Percentiles rank a stretch among this genome's conserved stretches.
Evolutionary conservation across 495 filamentous ascomycete genomes (phyloP).

Genomic region (Alectoria sarmentosa): DNA sequence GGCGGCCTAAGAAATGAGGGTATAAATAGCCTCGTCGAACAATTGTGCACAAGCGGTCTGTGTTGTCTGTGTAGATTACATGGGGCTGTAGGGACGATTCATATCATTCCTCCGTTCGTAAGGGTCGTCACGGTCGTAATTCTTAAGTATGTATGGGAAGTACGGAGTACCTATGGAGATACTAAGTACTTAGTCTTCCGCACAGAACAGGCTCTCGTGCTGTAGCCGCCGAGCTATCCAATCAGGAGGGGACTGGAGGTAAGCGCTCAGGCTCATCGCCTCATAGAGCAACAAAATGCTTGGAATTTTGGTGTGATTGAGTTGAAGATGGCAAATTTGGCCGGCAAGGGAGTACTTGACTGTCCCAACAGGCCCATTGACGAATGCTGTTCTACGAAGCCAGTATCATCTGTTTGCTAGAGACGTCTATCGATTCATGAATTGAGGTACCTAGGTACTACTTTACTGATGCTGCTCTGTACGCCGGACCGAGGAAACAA

Average conservation of each 20-base stretch:
- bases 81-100: neutral
- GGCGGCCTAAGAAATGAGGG: constrained; percentile 6
- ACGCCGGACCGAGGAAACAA: too few species aligned
- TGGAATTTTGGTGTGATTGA: neutral
- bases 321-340: too few species aligned
- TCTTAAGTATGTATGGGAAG: neutral
- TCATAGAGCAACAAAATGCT: neutral
- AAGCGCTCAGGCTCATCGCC: neutral
- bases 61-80: too few species aligned
- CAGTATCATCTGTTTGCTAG: neutral
- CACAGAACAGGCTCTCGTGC: neutral
- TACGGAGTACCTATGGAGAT: neutral
- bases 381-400: too few species aligned
- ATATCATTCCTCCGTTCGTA: neutral
- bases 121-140: neutral
- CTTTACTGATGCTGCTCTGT: too few species aligned
- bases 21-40: constrained; percentile 17
- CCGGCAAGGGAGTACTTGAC: neutral
- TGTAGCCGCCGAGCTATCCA: neutral
- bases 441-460: too few species aligned
- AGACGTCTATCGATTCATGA: neutral
- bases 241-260: neutral
- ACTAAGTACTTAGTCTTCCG: neutral
- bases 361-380: too few species aligned
- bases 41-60: neutral